These are phyloP conservation scores for Colletotrichum scovillei DNA, from an alignment of 2,329 filamentous ascomycete genomes.

Conservation along the genomic window DNA sequence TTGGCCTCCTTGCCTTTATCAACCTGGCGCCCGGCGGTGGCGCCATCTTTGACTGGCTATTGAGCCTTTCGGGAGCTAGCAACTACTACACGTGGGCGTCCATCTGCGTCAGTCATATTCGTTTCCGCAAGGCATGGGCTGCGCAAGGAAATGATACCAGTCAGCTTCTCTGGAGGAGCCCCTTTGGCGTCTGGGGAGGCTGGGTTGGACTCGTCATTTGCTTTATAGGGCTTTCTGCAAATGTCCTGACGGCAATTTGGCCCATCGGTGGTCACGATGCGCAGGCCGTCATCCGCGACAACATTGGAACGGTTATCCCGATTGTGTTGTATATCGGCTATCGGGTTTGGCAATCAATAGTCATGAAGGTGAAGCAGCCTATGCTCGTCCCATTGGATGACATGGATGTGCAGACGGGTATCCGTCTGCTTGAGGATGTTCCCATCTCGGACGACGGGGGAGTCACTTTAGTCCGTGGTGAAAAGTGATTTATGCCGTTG, in stretches of 20 bases:
- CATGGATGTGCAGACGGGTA: conserved; percentile 40
- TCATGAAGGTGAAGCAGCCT: conserved; percentile 20
- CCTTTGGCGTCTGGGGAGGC: conserved; percentile 43
- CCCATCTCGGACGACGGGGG: conserved; percentile 16
- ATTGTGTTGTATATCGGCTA: conserved; percentile 41
- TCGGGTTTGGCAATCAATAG: conserved; percentile 33
- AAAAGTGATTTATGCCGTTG: not conserved
- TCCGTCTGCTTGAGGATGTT: conserved; percentile 20
- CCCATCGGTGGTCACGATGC: conserved; percentile 37
- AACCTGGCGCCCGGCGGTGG: conserved; percentile 49
- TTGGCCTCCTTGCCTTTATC: conserved; percentile 58
- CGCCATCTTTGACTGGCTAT: conserved; percentile 57
- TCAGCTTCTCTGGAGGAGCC: conserved; percentile 46
- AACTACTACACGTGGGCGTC: conserved; percentile 61
- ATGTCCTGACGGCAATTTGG: conserved; percentile 42
- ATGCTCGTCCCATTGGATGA: conserved; percentile 40
- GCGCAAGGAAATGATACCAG: conserved; percentile 49
- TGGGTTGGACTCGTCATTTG: conserved; percentile 42
- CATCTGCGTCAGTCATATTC: conserved; percentile 58
- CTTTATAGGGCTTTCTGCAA: conserved; percentile 43
- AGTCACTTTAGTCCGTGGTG: not conserved
- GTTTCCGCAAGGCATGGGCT: conserved; percentile 54
- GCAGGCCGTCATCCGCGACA: conserved; percentile 40
- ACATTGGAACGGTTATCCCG: conserved; percentile 43
- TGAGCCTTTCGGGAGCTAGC: conserved; percentile 57